These are phyloP conservation scores for Colletotrichum tanaceti DNA, from an alignment of 2,329 filamentous ascomycete species.

Conservation along the genomic window DNA sequence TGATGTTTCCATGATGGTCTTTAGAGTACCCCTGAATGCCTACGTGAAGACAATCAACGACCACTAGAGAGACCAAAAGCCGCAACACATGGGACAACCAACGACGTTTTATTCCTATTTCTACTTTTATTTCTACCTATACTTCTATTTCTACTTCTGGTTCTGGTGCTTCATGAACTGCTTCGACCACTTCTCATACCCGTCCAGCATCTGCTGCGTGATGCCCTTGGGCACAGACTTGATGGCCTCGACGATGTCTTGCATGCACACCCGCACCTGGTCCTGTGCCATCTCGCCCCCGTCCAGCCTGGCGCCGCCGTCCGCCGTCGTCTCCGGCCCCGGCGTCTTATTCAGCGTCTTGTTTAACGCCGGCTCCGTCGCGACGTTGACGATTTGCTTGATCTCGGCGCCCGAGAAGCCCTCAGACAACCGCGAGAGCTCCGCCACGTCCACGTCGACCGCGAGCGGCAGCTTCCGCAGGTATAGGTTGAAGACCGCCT, in stretches of 20 bases:
- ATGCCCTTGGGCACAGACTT: conserved; percentile 66
- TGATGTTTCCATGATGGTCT: not conserved
- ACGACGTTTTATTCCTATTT: conserved; percentile 24
- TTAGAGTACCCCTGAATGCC: not conserved
- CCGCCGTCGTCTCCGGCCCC: conserved; percentile 46
- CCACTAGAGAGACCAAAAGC: not conserved
- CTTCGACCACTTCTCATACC: conserved; percentile 68
- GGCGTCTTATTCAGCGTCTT: conserved; percentile 46
- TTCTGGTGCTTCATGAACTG: conserved; percentile 43
- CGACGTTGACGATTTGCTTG: conserved; percentile 61
- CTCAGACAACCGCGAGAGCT: conserved; percentile 73
- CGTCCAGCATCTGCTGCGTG: conserved; percentile 66
- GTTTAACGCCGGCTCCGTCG: conserved; percentile 55
- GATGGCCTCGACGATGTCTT: conserved; percentile 58
- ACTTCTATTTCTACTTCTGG: conserved; percentile 37
- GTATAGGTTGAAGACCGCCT: conserved; percentile 80
- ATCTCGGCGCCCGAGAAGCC: conserved; percentile 91
- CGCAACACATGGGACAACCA: not conserved
- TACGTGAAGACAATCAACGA: not conserved
- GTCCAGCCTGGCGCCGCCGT: conserved; percentile 33
- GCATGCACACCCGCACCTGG: conserved; percentile 50
- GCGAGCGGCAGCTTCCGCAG: conserved; percentile 69
- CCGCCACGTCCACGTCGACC: conserved; percentile 72
- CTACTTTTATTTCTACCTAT: conserved; percentile 38
- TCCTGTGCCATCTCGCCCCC: conserved; percentile 1